Percentiles rank a stretch among this genome's conserved stretches.
phyloP scores from a whole-genome alignment of 208 protist species.

The Leishmania turanica region DNA sequence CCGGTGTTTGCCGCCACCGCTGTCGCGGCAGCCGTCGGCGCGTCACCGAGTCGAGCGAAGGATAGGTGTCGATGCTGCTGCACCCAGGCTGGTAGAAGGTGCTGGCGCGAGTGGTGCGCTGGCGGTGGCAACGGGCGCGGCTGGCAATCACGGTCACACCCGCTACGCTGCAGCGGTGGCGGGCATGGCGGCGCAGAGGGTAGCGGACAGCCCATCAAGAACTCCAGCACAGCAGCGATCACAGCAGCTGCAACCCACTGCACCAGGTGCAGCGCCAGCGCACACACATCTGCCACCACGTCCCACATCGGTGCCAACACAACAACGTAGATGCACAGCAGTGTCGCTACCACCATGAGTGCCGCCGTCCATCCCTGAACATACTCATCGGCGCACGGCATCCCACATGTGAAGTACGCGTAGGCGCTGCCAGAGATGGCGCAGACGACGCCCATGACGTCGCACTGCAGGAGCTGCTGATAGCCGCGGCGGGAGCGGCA shows the following conservation, averaged over 20 bases:
- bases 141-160: neutral
- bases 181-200: neutral
- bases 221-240: slow-evolving; percentile 8
- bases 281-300: slow-evolving; percentile 3
- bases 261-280: neutral
- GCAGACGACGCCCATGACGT: slow-evolving; percentile 48
- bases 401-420: slow-evolving; percentile 46
- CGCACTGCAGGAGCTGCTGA: slow-evolving; percentile 60
- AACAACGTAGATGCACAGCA: slow-evolving; percentile 33
- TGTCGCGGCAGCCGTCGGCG: neutral
- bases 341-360: slow-evolving; percentile 19
- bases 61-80: slow-evolving; percentile 6
- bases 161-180: neutral
- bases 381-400: slow-evolving; percentile 29
- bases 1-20: neutral
- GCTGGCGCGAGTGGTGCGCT: neutral
- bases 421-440: slow-evolving; percentile 52
- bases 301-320: slow-evolving; percentile 36
- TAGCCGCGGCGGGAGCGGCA: slow-evolving; percentile 39
- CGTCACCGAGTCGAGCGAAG: neutral
- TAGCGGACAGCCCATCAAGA: slow-evolving; percentile 11
- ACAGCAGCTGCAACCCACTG: slow-evolving; percentile 12
- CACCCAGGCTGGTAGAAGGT: slow-evolving; percentile 5
- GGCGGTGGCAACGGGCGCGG: neutral
- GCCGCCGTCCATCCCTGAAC: slow-evolving; percentile 2